Percentiles rank a stretch among this genome's conserved stretches.
These are phyloP conservation scores for Globisporangium paddicum DNA, from an alignment of 352 stramenopile species.

Conservation along the genomic window DNA sequence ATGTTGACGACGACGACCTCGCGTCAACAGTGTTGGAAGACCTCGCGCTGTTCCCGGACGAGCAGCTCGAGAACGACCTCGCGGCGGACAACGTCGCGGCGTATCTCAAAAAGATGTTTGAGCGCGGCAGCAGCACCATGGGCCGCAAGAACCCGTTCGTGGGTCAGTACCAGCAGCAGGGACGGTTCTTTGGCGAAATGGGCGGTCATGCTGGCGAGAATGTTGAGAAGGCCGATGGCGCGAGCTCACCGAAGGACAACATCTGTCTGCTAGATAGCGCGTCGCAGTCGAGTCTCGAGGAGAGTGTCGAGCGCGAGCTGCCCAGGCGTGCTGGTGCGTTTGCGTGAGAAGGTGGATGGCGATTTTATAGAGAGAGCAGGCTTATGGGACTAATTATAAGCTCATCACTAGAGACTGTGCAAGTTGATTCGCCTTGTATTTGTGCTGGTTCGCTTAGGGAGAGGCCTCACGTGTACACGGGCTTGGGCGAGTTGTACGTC, in stretches of 20 bases:
- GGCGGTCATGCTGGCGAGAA: not conserved
- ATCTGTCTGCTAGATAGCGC: slow-evolving; percentile 1
- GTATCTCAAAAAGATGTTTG: slow-evolving; percentile 9
- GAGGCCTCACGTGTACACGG: slow-evolving; percentile 11
- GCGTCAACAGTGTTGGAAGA: slow-evolving; percentile 32
- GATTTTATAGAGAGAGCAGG: no score
- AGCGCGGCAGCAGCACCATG: not conserved
- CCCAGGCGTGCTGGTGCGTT: not conserved
- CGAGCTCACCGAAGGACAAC: not conserved
- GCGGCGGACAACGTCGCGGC: not conserved
- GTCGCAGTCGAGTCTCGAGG: not conserved
- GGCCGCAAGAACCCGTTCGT: not conserved
- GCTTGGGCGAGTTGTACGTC: not conserved
- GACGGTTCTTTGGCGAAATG: not conserved
- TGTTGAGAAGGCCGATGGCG: not conserved
- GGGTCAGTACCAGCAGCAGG: not conserved
- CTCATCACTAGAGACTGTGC: no score
- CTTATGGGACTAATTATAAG: no score
- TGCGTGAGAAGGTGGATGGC: not conserved
- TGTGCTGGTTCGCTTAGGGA: no score
- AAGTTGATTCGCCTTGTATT: no score
- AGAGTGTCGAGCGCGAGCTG: not conserved
- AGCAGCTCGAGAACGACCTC: not conserved
- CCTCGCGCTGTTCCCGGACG: slow-evolving; percentile 15
- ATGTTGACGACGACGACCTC: slow-evolving; percentile 28